Conservation (phyloP, 2,329 filamentous ascomycete species). For the Penicillium sp. region DNA sequence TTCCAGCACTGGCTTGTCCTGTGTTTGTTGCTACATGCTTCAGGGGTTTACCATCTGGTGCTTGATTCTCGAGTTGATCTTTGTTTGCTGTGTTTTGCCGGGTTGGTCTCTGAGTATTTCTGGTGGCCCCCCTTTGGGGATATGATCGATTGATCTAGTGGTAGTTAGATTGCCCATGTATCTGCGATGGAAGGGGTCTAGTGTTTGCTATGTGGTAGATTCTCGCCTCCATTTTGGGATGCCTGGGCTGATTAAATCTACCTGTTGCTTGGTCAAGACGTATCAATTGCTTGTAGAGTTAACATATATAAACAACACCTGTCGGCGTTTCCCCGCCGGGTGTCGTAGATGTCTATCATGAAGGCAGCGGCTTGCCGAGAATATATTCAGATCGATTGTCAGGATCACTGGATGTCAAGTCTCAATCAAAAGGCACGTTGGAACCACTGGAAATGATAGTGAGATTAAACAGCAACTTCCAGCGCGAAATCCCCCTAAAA, state of each 20-base stretch:
- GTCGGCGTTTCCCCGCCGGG: too few species aligned
- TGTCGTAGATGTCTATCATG: too few species aligned
- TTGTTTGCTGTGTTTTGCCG: conserved; percentile 4
- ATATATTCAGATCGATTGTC: too few species aligned
- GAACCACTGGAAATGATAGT: too few species aligned
- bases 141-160: conserved; percentile 3
- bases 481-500: too few species aligned
- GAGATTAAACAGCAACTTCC: too few species aligned
- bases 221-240: conserved; percentile 6
- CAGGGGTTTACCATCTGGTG: conserved; percentile 1
- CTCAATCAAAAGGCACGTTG: too few species aligned
- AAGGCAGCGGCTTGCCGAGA: too few species aligned
- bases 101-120: conserved; percentile 1
- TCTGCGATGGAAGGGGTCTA: conserved; percentile 4
- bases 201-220: conserved; percentile 3
- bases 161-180: conserved; percentile 5
- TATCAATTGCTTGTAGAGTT: not conserved
- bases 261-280: not conserved
- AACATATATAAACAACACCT: too few species aligned
- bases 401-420: too few species aligned
- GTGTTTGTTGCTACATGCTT: conserved; percentile 9
- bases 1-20: conserved; percentile 10
- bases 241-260: conserved; percentile 9
- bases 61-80: conserved; percentile 10
- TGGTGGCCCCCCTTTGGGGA: not conserved